These are phyloP conservation scores for Hysterangium stoloniferum DNA, from an alignment of 768 basidiomycete genomes.

Conservation along the genomic window DNA sequence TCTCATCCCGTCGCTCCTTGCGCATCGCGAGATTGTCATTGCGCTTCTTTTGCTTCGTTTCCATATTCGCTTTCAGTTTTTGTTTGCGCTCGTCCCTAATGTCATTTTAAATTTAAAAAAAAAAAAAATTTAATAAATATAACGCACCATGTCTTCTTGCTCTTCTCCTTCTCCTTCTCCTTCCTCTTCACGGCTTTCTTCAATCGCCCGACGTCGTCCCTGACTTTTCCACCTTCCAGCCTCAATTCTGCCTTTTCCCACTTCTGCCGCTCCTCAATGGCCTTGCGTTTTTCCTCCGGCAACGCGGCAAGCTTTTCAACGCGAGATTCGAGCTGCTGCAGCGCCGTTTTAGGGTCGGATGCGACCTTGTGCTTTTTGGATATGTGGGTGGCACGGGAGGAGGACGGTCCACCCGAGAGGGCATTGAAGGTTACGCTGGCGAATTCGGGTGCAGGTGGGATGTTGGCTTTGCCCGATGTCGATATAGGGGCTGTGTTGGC, in stretches of 20 bases:
- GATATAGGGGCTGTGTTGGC: constrained; percentile 20
- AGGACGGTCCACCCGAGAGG: constrained; percentile 26
- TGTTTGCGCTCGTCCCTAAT: constrained; percentile 82
- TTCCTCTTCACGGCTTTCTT: constrained; percentile 93
- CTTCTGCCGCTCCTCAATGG: constrained; percentile 71
- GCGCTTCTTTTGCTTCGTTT: constrained; percentile 85
- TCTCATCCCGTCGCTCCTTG: constrained; percentile 64
- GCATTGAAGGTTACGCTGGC: constrained; percentile 68
- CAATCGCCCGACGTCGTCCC: constrained; percentile 73
- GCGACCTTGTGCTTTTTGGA: constrained; percentile 57
- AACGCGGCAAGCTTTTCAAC: constrained; percentile 71
- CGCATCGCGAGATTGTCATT: constrained; percentile 85
- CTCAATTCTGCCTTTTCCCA: constrained; percentile 89
- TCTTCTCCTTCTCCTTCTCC: constrained; percentile 83
- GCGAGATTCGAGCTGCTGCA: constrained; percentile 67
- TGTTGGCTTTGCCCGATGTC: constrained; percentile 6
- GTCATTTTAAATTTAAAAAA: constrained; percentile 2
- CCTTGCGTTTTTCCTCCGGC: constrained; percentile 78
- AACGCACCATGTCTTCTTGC: constrained; percentile 77
- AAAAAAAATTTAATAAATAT: not conserved
- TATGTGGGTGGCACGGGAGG: constrained; percentile 13
- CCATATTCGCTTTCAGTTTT: constrained; percentile 63
- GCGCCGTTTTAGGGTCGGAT: constrained; percentile 79
- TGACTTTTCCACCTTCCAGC: constrained; percentile 85
- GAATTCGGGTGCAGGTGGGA: constrained; percentile 31